A percentile compares a stretch with the other conserved stretches of the same genome.
phyloP scores from a whole-genome alignment of 192 early-diverging fungal genomes.

The Gaertneriomyces sp. region DNA sequence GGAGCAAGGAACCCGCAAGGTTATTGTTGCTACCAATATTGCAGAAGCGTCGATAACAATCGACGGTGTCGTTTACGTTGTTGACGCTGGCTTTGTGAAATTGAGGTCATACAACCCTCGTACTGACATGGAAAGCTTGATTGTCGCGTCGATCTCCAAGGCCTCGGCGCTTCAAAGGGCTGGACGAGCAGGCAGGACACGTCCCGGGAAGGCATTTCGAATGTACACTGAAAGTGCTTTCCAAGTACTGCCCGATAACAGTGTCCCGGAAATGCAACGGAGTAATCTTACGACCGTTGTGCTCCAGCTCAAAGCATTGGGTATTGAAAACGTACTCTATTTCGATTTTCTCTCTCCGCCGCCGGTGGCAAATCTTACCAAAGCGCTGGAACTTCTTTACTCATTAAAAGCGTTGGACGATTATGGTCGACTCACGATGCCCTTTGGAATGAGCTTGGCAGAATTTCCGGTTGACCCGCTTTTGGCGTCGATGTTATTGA shows the following conservation, averaged over 20 bases:
- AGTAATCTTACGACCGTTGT: constrained; percentile 66
- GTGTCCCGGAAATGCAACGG: constrained; percentile 55
- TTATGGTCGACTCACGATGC: constrained; percentile 65
- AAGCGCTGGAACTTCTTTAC: constrained; percentile 69
- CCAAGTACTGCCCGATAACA: constrained; percentile 19
- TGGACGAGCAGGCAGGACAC: constrained; percentile 46
- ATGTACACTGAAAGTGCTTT: constrained; percentile 48
- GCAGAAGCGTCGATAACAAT: constrained; percentile 82
- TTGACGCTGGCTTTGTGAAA: constrained; percentile 80
- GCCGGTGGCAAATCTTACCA: constrained; percentile 65
- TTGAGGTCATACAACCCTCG: constrained; percentile 45
- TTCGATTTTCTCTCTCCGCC: constrained; percentile 79
- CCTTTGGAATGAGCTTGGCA: constrained; percentile 64
- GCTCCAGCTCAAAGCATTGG: constrained; percentile 74
- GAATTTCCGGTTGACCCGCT: constrained; percentile 76
- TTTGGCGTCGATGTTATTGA: constrained; percentile 54
- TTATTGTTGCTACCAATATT: constrained; percentile 86
- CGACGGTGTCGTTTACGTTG: constrained; percentile 69
- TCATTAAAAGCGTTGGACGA: constrained; percentile 70
- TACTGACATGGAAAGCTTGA: constrained; percentile 41
- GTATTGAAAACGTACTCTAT: constrained; percentile 73
- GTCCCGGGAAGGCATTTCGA: constrained; percentile 52
- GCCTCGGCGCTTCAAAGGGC: constrained; percentile 46
- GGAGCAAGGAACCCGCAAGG: constrained; percentile 62
- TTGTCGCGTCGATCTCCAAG: constrained; percentile 41